A percentile compares a stretch with the other conserved stretches of the same genome.
Evolutionary conservation across 805 yeast genomes (phyloP).

Genomic region (Candida pini): DNA sequence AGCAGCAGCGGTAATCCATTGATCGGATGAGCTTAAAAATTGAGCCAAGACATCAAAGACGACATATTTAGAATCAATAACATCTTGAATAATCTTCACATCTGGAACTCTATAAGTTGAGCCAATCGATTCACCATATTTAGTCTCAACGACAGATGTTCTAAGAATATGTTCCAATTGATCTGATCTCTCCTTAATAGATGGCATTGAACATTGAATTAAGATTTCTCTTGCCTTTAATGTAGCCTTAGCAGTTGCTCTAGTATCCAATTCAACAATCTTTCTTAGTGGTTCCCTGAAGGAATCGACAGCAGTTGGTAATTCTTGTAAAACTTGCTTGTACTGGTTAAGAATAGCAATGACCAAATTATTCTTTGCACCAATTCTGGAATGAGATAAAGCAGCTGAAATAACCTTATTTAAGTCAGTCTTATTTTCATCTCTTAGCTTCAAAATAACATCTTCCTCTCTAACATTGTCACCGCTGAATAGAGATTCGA

Average conservation of each 20-base stretch:
- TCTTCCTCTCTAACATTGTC: slow-evolving; percentile 79
- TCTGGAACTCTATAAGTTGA: slow-evolving; percentile 77
- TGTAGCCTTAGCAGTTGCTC: slow-evolving; percentile 89
- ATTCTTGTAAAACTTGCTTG: slow-evolving; percentile 70
- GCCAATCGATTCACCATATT: slow-evolving; percentile 77
- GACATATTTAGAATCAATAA: slow-evolving; percentile 92
- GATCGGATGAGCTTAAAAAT: slow-evolving; percentile 77
- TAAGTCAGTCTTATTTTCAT: slow-evolving; percentile 74
- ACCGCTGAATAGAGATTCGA: slow-evolving; percentile 76
- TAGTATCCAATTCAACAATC: slow-evolving; percentile 82
- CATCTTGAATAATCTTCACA: slow-evolving; percentile 74
- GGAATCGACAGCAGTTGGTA: slow-evolving; percentile 59
- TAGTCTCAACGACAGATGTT: slow-evolving; percentile 82
- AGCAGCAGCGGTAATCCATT: slow-evolving; percentile 90
- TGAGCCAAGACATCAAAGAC: slow-evolving; percentile 95
- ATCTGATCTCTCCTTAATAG: slow-evolving; percentile 91
- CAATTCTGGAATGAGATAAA: slow-evolving; percentile 87
- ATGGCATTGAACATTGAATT: slow-evolving; percentile 95
- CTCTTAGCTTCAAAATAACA: slow-evolving; percentile 81
- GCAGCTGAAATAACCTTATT: slow-evolving; percentile 65
- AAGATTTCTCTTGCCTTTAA: slow-evolving; percentile 93
- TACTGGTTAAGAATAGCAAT: slow-evolving; percentile 80
- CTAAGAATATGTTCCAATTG: slow-evolving; percentile 94
- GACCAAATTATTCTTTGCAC: slow-evolving; percentile 86
- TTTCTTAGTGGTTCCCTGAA: slow-evolving; percentile 69